phyloP scores from a whole-genome alignment of 1,284 basidiomycete species.

The Xanthoconium separans region DNA sequence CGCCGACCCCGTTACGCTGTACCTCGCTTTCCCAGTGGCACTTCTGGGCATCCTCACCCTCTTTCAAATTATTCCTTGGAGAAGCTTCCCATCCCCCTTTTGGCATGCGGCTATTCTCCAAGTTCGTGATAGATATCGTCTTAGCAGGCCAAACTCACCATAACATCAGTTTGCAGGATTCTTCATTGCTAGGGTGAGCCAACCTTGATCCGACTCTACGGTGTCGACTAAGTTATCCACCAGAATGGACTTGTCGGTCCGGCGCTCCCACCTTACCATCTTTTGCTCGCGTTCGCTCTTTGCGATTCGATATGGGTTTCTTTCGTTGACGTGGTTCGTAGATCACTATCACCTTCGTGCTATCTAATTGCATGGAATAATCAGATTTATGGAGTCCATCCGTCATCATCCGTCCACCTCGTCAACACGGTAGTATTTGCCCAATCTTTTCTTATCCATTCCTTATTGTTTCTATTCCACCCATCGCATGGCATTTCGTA shows the following conservation, averaged over 20 bases:
- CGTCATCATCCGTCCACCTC: conserved; percentile 14
- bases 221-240: background rate
- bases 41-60: conserved; percentile 16
- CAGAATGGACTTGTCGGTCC: conserved; percentile 18
- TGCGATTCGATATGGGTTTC: conserved; percentile 19
- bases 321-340: conserved; percentile 26
- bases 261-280: background rate
- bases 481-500: conserved; percentile 3
- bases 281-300: conserved; percentile 19
- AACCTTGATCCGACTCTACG: background rate
- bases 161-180: conserved; percentile 23
- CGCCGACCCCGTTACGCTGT: conserved; percentile 12
- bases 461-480: conserved; percentile 9
- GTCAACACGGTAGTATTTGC: conserved; percentile 25
- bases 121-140: conserved; percentile 14
- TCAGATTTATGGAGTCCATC: conserved; percentile 22
- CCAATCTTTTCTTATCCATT: conserved; percentile 18
- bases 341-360: background rate
- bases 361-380: conserved; percentile 2
- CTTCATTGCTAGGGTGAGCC: conserved; percentile 21
- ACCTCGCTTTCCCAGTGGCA: conserved; percentile 18
- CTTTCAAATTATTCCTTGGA: conserved; percentile 9
- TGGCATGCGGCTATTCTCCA: conserved; percentile 27
- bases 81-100: conserved; percentile 12
- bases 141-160: background rate